These are phyloP conservation scores for Eruca vesicaria DNA, from an alignment of 441 rosid species.

Conservation along the genomic window DNA sequence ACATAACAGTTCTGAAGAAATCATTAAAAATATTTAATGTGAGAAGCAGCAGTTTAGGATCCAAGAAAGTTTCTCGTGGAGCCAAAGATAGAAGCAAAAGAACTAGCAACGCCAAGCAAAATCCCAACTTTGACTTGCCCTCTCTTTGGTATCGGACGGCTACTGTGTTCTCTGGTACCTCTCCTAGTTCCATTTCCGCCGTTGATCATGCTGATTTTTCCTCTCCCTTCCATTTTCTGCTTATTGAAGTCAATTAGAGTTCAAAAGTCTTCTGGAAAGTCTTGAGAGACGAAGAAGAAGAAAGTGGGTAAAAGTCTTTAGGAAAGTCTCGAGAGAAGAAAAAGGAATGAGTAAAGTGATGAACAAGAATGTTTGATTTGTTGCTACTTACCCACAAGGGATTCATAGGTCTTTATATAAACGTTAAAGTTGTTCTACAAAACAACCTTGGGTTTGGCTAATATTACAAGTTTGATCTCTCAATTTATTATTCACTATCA, in stretches of 20 bases:
- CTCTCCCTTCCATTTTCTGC: constrained; percentile 22
- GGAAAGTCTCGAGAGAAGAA: background rate
- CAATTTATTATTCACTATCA: background rate
- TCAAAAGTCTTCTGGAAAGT: constrained; percentile 1
- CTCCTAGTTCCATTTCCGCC: constrained; percentile 31
- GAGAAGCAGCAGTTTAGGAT: constrained; percentile 30
- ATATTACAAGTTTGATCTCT: constrained; percentile 19
- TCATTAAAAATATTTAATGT: background rate
- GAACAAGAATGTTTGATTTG: constrained; percentile 29
- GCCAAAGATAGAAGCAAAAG: constrained; percentile 51
- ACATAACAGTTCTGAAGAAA: background rate
- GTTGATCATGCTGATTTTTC: constrained; percentile 29
- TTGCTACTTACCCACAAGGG: background rate
- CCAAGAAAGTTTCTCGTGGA: constrained; percentile 19
- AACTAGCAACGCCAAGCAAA: constrained; percentile 45
- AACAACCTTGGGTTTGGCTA: constrained; percentile 6
- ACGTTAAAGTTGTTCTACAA: background rate
- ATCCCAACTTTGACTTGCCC: constrained; percentile 64
- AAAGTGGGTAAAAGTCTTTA: background rate
- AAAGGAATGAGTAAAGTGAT: background rate
- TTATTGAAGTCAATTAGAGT: constrained; percentile 6
- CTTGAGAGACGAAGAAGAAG: background rate
- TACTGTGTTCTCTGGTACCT: background rate
- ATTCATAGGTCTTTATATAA: constrained; percentile 17
- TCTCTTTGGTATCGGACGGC: constrained; percentile 66